Conservation (phyloP, 75 land plant species). For the Larix kaempferi region DNA sequence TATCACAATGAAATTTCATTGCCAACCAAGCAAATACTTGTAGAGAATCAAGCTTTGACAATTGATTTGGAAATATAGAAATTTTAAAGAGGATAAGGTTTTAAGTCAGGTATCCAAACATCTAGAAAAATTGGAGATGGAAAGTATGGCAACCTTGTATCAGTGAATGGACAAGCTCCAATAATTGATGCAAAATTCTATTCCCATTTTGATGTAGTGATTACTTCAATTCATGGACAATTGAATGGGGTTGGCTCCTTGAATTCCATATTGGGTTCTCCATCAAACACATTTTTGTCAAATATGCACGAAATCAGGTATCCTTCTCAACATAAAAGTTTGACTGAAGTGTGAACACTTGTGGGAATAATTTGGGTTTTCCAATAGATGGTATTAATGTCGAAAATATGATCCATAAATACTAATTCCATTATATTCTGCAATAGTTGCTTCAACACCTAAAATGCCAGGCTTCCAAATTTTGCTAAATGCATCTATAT, state of each 20-base stretch:
- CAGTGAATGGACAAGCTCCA: slow-evolving; percentile 8
- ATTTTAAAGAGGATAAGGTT: slow-evolving; percentile 9
- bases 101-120: background rate
- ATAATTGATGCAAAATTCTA: slow-evolving; percentile 5
- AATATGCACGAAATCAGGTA: background rate
- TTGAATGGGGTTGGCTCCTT: slow-evolving; percentile 10
- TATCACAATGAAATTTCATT: background rate
- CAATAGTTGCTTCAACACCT: background rate
- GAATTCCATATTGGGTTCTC: slow-evolving; percentile 5
- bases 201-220: slow-evolving; percentile 2
- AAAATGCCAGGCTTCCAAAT: slow-evolving; percentile 11
- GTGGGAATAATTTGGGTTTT: slow-evolving; percentile 7
- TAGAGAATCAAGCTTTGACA: slow-evolving; percentile 28
- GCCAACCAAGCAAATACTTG: background rate
- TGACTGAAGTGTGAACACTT: background rate
- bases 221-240: slow-evolving; percentile 14
- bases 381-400: background rate
- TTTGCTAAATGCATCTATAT: slow-evolving; percentile 7
- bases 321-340: slow-evolving; percentile 4
- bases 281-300: background rate
- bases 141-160: background rate
- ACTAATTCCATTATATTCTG: slow-evolving; percentile 3
- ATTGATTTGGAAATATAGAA: slow-evolving; percentile 26
- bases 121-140: slow-evolving; percentile 8
- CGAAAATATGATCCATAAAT: background rate